These are phyloP conservation scores for Chaetomiaceae sp. DNA, from an alignment of 2,329 filamentous ascomycete species.

Conservation along the genomic window DNA sequence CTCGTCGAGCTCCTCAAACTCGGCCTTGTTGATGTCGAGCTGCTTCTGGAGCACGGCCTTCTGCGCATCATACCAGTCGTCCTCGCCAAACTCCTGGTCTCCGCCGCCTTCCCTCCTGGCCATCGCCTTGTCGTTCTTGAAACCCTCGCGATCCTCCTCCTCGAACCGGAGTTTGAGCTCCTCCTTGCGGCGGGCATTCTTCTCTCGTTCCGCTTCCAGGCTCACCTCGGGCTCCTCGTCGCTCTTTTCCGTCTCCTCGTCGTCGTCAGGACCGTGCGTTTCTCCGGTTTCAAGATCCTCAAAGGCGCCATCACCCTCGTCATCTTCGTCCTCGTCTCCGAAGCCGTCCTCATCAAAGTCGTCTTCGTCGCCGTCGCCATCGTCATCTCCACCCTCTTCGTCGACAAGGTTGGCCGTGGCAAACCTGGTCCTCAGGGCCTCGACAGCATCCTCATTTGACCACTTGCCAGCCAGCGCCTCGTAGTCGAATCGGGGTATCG, in stretches of 20 bases:
- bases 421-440: slow-evolving; percentile 69
- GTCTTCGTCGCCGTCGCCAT: slow-evolving; percentile 46
- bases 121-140: slow-evolving; percentile 81
- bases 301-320: slow-evolving; percentile 48
- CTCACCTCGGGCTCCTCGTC: slow-evolving; percentile 42
- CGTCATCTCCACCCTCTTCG: slow-evolving; percentile 47
- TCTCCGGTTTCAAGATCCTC: slow-evolving; percentile 80
- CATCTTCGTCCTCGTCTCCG: slow-evolving; percentile 45
- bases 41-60: slow-evolving; percentile 95
- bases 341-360: slow-evolving; percentile 46
- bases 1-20: slow-evolving; percentile 85
- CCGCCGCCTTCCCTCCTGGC: slow-evolving; percentile 65
- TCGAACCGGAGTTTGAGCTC: slow-evolving; percentile 93
- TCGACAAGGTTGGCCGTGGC: slow-evolving; percentile 61
- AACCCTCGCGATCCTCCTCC: slow-evolving; percentile 95
- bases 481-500: slow-evolving; percentile 75
- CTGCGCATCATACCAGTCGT: slow-evolving; percentile 97
- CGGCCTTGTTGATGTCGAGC: slow-evolving; percentile 90
- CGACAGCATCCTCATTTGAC: slow-evolving; percentile 73
- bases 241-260: slow-evolving; percentile 32
- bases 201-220: slow-evolving; percentile 83
- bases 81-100: slow-evolving; percentile 83
- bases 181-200: slow-evolving; percentile 87
- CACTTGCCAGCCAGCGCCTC: slow-evolving; percentile 78
- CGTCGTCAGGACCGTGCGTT: slow-evolving; percentile 40